Percentiles rank a stretch among this genome's conserved stretches.
These are phyloP conservation scores for Alternaria sp. DNA, from an alignment of 2,329 filamentous ascomycete species.

Conservation along the genomic window DNA sequence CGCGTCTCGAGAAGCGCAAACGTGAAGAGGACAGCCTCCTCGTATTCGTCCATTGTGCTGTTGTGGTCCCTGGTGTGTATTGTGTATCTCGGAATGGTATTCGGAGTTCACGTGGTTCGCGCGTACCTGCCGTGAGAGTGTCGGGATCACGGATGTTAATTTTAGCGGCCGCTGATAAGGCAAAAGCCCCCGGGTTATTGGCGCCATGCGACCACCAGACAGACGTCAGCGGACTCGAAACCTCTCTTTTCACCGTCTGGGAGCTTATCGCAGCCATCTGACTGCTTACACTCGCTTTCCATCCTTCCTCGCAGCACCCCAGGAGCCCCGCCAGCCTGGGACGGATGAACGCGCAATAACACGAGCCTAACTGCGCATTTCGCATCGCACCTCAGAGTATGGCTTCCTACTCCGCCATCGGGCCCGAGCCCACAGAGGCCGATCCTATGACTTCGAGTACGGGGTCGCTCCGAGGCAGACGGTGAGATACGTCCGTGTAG, in stretches of 20 bases:
- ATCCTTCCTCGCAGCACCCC: not conserved
- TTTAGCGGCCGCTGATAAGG: constrained; percentile 26
- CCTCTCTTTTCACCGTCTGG: constrained; percentile 9
- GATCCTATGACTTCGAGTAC: constrained; percentile 54
- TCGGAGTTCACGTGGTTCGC: constrained; percentile 18
- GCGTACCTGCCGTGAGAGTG: constrained; percentile 24
- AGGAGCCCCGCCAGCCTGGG: not conserved
- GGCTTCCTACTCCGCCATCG: constrained; percentile 59
- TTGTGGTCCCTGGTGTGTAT: not conserved
- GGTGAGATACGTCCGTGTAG: constrained; percentile 29
- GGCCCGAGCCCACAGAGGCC: constrained; percentile 49
- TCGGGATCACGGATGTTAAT: constrained; percentile 13
- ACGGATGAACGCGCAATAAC: constrained; percentile 43
- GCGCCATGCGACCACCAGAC: constrained; percentile 12
- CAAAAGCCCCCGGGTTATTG: constrained; percentile 1
- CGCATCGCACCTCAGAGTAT: constrained; percentile 44
- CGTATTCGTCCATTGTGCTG: constrained; percentile 48
- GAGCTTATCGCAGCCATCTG: not conserved
- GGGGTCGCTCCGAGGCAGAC: constrained; percentile 51
- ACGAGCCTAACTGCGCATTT: constrained; percentile 15
- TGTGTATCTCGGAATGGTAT: not conserved
- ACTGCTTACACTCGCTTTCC: not conserved
- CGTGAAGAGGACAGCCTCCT: constrained; percentile 53
- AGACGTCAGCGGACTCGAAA: constrained; percentile 20
- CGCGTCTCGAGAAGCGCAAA: constrained; percentile 57